phyloP scores from a whole-genome alignment of 495 filamentous ascomycete species.

The Lasiosphaeris hirsuta region DNA sequence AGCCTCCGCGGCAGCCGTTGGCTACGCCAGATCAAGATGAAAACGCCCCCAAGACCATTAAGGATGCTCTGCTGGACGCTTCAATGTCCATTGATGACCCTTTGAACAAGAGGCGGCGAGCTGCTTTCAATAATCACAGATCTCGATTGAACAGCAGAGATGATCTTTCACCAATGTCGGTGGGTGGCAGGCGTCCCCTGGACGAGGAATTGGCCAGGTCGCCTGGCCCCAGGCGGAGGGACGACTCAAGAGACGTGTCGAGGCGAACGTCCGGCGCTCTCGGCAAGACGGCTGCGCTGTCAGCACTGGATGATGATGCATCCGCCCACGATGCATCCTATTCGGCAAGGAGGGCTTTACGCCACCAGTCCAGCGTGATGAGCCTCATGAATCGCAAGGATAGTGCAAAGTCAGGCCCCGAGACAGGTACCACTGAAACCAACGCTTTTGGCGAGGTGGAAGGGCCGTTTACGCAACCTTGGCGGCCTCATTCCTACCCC shows the following conservation, averaged over 20 bases:
- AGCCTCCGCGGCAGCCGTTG: conserved; percentile 30
- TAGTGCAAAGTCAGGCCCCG: conserved; percentile 72
- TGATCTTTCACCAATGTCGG: conserved; percentile 36
- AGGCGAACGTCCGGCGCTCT: conserved; percentile 27
- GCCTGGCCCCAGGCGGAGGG: conserved; percentile 21
- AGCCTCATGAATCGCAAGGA: conserved; percentile 78
- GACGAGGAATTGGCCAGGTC: conserved; percentile 24
- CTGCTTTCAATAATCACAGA: conserved; percentile 51
- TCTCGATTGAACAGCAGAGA: conserved; percentile 41
- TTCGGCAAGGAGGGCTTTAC: conserved; percentile 39
- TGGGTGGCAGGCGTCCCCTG: conserved; percentile 28
- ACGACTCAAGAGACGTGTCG: conserved; percentile 28
- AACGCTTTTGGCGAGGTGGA: conserved; percentile 84
- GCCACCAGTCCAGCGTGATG: conserved; percentile 75
- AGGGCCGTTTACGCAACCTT: conserved; percentile 51
- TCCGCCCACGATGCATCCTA: conserved; percentile 40
- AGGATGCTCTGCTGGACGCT: conserved; percentile 88
- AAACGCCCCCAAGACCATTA: conserved; percentile 67
- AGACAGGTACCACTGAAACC: conserved; percentile 77
- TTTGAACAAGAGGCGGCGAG: conserved; percentile 54
- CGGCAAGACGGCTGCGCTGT: conserved; percentile 22
- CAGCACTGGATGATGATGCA: conserved; percentile 27
- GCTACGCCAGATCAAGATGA: conserved; percentile 28
- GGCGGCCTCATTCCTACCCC: conserved; percentile 23
- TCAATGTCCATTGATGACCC: conserved; percentile 81